Evolutionary conservation across 805 yeast species (phyloP).

Genomic region (Myxozyma sirexii): DNA sequence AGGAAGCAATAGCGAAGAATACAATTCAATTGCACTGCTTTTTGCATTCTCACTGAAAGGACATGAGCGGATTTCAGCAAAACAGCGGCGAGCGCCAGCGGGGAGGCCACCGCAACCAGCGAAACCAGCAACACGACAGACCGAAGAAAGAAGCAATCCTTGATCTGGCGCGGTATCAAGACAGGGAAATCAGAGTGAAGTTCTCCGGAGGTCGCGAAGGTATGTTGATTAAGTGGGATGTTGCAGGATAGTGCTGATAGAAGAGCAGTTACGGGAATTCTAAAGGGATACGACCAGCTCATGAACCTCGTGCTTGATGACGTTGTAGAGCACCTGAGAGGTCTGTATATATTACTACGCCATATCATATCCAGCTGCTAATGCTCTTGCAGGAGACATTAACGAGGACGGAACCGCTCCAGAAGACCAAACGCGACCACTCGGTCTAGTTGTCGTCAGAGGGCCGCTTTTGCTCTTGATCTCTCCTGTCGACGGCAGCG

Average conservation of each 20-base stretch:
- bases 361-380: background rate
- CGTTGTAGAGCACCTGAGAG: conserved; percentile 64
- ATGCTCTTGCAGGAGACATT: conserved; percentile 49
- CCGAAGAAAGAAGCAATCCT: conserved; percentile 91
- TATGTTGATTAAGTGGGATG: conserved; percentile 10
- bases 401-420: conserved; percentile 60
- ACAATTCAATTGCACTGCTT: too few species aligned
- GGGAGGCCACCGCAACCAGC: conserved; percentile 19
- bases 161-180: conserved; percentile 75
- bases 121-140: conserved; percentile 52
- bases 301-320: conserved; percentile 78
- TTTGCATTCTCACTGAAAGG: too few species aligned
- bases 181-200: conserved; percentile 71
- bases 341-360: conserved; percentile 35
- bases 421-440: conserved; percentile 57
- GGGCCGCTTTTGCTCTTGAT: conserved; percentile 75
- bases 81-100: conserved; percentile 16
- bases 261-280: conserved; percentile 60
- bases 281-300: conserved; percentile 92
- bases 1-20: too few species aligned
- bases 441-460: conserved; percentile 82
- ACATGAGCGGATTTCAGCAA: conserved; percentile 9
- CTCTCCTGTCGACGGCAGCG: conserved; percentile 72
- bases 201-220: conserved; percentile 81
- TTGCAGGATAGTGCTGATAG: background rate